Percentiles rank a stretch among this genome's conserved stretches.
phyloP scores from a whole-genome alignment of 2,329 filamentous ascomycete genomes.

The Trichoderma oligosporum region DNA sequence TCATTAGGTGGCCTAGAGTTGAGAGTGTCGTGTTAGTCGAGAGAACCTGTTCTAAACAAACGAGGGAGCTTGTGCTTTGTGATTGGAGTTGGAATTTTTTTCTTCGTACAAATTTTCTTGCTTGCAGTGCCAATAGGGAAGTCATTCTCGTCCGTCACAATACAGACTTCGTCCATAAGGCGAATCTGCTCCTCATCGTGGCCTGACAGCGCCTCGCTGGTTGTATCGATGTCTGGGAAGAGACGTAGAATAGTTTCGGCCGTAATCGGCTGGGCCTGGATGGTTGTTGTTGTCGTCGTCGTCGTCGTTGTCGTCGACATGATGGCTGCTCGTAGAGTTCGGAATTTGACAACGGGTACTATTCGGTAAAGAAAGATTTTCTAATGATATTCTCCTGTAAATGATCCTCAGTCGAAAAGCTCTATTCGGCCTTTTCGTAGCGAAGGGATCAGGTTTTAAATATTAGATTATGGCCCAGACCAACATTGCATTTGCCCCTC shows the following conservation, averaged over 20 bases:
- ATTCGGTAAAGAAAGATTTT: no score
- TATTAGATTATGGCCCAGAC: conserved; percentile 11
- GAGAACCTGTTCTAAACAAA: neutral
- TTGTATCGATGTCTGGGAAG: conserved; percentile 78
- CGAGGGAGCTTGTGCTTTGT: no score
- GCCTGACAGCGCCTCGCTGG: conserved; percentile 72
- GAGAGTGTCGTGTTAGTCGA: neutral
- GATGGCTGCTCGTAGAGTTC: neutral
- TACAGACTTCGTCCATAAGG: conserved; percentile 98
- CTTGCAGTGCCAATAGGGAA: conserved; percentile 89
- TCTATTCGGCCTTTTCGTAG: neutral
- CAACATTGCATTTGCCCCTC: conserved; percentile 1
- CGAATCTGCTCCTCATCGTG: conserved; percentile 98
- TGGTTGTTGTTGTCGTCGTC: conserved; percentile 43
- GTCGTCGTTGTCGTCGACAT: conserved; percentile 22
- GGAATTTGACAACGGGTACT: neutral
- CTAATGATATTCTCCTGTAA: neutral
- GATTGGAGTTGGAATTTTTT: neutral
- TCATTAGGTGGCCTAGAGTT: conserved; percentile 84
- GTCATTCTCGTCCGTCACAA: conserved; percentile 90
- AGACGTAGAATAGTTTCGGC: conserved; percentile 81
- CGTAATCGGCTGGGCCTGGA: conserved; percentile 63
- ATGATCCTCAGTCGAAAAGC: neutral
- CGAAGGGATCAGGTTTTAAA: conserved; percentile 13
- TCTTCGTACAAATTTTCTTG: conserved; percentile 85